Conservation (phyloP, 169 alveolate species). For the Babesia bigemina region DNA sequence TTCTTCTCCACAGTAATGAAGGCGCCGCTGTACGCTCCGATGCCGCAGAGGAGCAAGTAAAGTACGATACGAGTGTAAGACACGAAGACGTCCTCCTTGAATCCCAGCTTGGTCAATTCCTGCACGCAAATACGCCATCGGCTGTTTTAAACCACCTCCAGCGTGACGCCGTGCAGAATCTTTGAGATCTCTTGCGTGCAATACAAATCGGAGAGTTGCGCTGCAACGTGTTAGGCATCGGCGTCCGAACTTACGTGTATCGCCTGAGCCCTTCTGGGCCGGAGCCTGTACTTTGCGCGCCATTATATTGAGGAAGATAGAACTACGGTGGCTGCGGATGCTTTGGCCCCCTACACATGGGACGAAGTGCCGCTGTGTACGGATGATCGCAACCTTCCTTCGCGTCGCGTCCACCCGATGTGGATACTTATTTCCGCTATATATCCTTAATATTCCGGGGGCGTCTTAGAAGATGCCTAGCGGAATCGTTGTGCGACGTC, state of each 20-base stretch:
- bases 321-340: not conserved
- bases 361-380: not conserved
- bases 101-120: constrained; percentile 42
- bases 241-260: constrained; percentile 5
- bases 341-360: constrained; percentile 12
- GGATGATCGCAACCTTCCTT: not conserved
- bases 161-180: constrained; percentile 24
- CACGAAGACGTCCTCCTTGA: constrained; percentile 40
- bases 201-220: constrained; percentile 15
- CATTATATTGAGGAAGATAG: not conserved
- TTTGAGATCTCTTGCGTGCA: constrained; percentile 35
- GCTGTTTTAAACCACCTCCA: not conserved
- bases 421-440: too few relatives aligned
- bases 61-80: constrained; percentile 19
- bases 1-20: constrained; percentile 47
- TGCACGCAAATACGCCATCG: not conserved
- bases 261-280: not conserved
- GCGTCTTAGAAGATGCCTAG: too few relatives aligned
- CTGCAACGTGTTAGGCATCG: not conserved
- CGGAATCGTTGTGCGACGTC: too few relatives aligned
- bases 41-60: constrained; percentile 29
- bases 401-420: too few relatives aligned
- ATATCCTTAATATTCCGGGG: too few relatives aligned
- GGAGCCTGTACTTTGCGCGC: not conserved
- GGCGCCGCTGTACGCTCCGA: constrained; percentile 56